Evolutionary conservation across 192 early-diverging fungal genomes (phyloP), one percentile per base, ranked within the genome.

Genomic region (Umbelopsis vinacea): DNA sequence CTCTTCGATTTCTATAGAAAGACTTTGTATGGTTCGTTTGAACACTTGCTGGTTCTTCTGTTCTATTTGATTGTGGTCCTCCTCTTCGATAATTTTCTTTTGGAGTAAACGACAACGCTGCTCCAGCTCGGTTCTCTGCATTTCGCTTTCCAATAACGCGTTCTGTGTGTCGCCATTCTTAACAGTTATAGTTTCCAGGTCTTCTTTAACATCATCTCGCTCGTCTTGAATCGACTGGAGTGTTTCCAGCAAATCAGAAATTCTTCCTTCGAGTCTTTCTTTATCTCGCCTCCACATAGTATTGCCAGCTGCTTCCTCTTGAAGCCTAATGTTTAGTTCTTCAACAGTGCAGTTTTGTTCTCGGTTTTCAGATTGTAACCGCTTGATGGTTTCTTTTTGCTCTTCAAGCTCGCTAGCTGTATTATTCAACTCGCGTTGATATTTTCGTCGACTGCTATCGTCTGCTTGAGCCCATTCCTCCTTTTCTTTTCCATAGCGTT

Each of bases 61-160:
- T 19, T 6, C 57, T 8, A 26, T 3, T 37, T 38, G 57, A 37
- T 63, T 63, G 4, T 63, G 2, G 35, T 63, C 57, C 33, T 63
- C 57, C 11, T 29, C 24, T 12, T 29, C 57, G 35, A 19, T 29
- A n/a, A 63, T 2, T 37, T 26, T 29, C 57, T 63, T 63, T 37
- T 63, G 57, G 10, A 63, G 57, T 26, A 63, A 29, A 14, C 35
- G 57, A 26, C 57, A 63, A 7, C 57, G 57, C 37, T 63, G 57
- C 26, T 63, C 57, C 14, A 63, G 19, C 6, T 63, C 57, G 8
- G 33, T 37, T n/a, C 54, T 21, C 17, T 63, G 57, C 1, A 15
- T 63, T 37, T 63, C 57, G 26, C 57, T 63, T 35, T 63, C 57
- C 19, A 63, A 19, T 26, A 63, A 63, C 2, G 57, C 57, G 19